Conservation (phyloP, 2,329 filamentous ascomycete genomes). For the Ascochyta koolunga region DNA sequence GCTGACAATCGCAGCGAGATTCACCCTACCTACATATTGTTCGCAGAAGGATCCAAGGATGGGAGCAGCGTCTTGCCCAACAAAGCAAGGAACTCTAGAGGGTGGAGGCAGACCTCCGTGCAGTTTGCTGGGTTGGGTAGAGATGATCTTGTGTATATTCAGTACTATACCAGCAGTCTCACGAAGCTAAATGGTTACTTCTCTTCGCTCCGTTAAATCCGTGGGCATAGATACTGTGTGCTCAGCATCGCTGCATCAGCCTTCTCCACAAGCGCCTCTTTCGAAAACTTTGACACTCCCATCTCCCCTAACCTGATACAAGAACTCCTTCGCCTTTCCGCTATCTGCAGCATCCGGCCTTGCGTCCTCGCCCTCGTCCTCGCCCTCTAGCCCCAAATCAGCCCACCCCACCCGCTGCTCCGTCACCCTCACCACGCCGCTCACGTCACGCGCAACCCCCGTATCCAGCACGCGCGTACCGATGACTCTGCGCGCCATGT, state of each 20-base stretch:
- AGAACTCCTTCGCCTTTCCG: constrained; percentile 67
- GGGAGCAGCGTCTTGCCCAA: neutral
- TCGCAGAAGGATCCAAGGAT: too few relatives aligned
- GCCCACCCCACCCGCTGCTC: constrained; percentile 46
- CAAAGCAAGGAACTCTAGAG: neutral
- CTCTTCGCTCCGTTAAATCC: too few relatives aligned
- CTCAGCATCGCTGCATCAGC: neutral
- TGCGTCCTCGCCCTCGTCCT: constrained; percentile 28
- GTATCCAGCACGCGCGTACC: constrained; percentile 80
- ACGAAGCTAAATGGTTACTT: too few relatives aligned
- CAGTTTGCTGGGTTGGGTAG: too few relatives aligned
- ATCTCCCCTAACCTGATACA: constrained; percentile 83
- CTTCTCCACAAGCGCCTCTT: constrained; percentile 62
- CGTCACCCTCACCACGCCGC: constrained; percentile 81
- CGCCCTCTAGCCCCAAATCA: constrained; percentile 26
- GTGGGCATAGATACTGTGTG: neutral
- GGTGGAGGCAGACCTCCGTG: neutral
- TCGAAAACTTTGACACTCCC: constrained; percentile 84
- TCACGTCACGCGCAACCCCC: constrained; percentile 87
- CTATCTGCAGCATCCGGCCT: constrained; percentile 29
- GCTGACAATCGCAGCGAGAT: neutral
- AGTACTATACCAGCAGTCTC: too few relatives aligned
- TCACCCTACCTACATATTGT: neutral
- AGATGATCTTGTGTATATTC: too few relatives aligned
- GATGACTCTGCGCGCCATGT: constrained; percentile 74